Evolutionary conservation across 768 basidiomycete species (phyloP).

Genomic region (Kwoniella europaea): DNA sequence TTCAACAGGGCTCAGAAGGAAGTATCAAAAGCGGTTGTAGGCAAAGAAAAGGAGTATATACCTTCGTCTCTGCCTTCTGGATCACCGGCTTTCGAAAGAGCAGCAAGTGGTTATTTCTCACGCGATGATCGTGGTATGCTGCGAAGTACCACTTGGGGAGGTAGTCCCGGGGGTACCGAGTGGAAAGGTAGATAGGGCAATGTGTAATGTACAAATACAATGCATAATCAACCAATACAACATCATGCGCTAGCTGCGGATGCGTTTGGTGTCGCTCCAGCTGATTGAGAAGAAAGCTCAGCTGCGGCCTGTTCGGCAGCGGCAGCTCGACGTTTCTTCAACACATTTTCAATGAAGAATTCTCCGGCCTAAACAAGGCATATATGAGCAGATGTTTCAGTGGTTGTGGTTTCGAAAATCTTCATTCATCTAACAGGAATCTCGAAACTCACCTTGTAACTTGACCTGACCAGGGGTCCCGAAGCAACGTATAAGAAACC

Average conservation of each 20-base stretch:
- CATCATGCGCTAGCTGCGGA: not conserved
- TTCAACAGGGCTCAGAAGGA: conserved; percentile 54
- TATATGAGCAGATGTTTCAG: too few species aligned
- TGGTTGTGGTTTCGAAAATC: too few species aligned
- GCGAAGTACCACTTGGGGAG: conserved; percentile 22
- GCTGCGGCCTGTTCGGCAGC: conserved; percentile 45
- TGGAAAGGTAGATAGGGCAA: conserved; percentile 8
- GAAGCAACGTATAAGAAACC: conserved; percentile 97
- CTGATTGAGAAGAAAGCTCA: conserved; percentile 27
- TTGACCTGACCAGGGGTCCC: conserved; percentile 92
- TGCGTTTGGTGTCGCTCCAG: not conserved
- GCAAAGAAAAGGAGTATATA: conserved; percentile 36
- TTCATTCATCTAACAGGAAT: not conserved
- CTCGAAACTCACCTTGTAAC: conserved; percentile 78
- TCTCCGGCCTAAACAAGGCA: conserved; percentile 76
- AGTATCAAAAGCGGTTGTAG: conserved; percentile 36
- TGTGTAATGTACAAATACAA: conserved; percentile 4
- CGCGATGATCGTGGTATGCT: conserved; percentile 12
- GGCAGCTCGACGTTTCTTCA: conserved; percentile 53
- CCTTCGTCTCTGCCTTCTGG: conserved; percentile 29
- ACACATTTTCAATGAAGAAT: conserved; percentile 89
- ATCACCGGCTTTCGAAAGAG: conserved; percentile 19
- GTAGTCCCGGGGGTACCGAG: conserved; percentile 11
- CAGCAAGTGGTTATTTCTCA: conserved; percentile 9
- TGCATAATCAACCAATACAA: conserved; percentile 1